Evolutionary conservation across 2,329 filamentous ascomycete species (phyloP).

Genomic region (Stenocarpella maydis): DNA sequence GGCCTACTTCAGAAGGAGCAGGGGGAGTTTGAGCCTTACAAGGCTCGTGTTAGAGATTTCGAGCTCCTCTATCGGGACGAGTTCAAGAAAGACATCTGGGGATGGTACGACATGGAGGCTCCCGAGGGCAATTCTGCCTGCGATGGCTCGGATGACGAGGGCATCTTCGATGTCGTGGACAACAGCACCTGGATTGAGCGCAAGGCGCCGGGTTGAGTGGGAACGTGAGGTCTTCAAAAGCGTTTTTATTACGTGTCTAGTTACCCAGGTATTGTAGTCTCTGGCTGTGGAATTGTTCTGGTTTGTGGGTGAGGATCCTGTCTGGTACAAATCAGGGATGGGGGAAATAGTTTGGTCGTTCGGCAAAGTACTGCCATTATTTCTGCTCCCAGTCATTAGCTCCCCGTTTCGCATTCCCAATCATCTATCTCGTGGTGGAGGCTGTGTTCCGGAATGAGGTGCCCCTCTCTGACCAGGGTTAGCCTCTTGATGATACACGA

Average conservation of each 20-base stretch:
- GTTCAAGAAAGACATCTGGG: slow-evolving; percentile 26
- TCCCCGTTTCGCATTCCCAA: neutral
- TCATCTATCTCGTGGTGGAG: neutral
- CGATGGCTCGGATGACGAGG: slow-evolving; percentile 12
- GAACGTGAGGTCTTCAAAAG: neutral
- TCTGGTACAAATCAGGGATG: neutral
- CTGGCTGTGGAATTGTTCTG: neutral
- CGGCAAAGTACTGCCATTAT: neutral
- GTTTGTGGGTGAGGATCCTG: neutral
- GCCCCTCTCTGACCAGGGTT: neutral
- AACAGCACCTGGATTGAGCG: neutral
- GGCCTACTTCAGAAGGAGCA: slow-evolving; percentile 15
- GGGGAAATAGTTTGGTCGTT: neutral
- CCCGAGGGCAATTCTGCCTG: neutral
- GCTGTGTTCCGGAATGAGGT: neutral
- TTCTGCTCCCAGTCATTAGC: neutral
- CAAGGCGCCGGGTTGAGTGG: neutral
- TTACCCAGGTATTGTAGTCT: no score
- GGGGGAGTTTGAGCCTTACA: slow-evolving; percentile 32
- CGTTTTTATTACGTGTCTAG: neutral
- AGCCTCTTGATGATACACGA: neutral
- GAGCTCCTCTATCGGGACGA: slow-evolving; percentile 22
- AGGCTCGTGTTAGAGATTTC: slow-evolving; percentile 1
- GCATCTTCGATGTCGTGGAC: slow-evolving; percentile 9
- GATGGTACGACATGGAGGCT: slow-evolving; percentile 17